Evolutionary conservation across 148 eudicot genomes (phyloP).

Genomic region (Rhododendron kiyosumense): DNA sequence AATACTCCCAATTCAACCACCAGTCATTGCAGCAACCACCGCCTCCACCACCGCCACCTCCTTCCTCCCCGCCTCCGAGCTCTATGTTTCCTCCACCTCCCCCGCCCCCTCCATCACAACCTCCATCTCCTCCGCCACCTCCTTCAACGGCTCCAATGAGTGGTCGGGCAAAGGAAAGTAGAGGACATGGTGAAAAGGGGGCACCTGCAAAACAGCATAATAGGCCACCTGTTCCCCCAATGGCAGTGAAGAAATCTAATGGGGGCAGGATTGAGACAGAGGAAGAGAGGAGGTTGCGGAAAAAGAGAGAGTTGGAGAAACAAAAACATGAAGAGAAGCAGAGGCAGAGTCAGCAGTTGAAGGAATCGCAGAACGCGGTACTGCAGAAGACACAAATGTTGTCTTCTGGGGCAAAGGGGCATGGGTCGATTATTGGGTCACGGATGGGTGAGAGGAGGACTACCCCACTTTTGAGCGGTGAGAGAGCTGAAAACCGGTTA

Average conservation of each 20-base stretch:
- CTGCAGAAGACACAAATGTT: conserved; percentile 60
- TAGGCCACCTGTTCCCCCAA: conserved; percentile 51
- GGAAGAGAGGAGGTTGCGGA: conserved; percentile 84
- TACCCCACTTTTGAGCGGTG: conserved; percentile 64
- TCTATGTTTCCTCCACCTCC: conserved; percentile 56
- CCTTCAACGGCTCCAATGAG: conserved; percentile 38
- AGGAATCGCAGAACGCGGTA: conserved; percentile 57
- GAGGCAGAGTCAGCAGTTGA: conserved; percentile 71
- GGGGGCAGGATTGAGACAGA: conserved; percentile 82
- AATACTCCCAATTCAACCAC: conserved; percentile 66
- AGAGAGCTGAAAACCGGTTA: conserved; percentile 81
- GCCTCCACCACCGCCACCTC: conserved; percentile 70
- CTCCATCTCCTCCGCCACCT: conserved; percentile 62
- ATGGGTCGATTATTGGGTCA: conserved; percentile 69
- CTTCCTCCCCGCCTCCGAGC: conserved; percentile 68
- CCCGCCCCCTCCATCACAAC: conserved; percentile 47
- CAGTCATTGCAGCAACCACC: conserved; percentile 51
- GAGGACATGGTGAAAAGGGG: conserved; percentile 39
- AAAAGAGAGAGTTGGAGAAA: conserved; percentile 77
- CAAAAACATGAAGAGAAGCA: conserved; percentile 71
- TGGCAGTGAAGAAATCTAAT: conserved; percentile 43
- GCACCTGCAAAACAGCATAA: conserved; percentile 47
- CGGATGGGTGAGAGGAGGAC: conserved; percentile 77
- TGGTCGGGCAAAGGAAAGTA: conserved; percentile 45
- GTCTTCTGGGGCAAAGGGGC: conserved; percentile 67